Evolutionary conservation across 495 filamentous ascomycete species (phyloP), one percentile per base, ranked within the genome.

Genomic region (Tuber umbilicatum): DNA sequence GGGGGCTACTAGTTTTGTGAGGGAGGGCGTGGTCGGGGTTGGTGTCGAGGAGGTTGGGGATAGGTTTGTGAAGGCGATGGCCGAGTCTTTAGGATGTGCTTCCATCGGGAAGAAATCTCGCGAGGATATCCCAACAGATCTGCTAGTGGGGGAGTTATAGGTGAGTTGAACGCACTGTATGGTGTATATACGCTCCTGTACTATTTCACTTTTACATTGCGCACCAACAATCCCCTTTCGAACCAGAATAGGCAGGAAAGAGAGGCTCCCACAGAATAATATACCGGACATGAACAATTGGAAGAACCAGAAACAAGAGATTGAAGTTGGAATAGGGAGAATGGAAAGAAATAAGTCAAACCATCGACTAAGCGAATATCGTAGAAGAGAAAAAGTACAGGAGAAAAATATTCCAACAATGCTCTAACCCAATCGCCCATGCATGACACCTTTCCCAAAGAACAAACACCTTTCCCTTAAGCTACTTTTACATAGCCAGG

Each of bases 1-100:
- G 84, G 85, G 86, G 76, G 90, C 91, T 55, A 97, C 94, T 41
- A 93, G 87, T 83, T 86, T 96, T 55, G 71, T 72, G 47, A 73
- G 41, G 73, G 72, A 79, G 71, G 80, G 79, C 7, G 81, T 76
- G 40, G 37, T 69, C 14, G 82, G 77, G 21, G 73, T 41, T 68
- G 73, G 73, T 23, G 78, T 79, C 9, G 75, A 78, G 40, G 75
- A 75, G 68, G 81, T 83, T 31, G 81, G 71, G 14, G 72, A 41
- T 5, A 72, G 73, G 19, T 82, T 81, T 71, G 70, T 72, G 31
- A 71, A 76, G 55, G 75, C 67, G 50, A 40, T 83, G 75, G 82
- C 75, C 40, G 43, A 31, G 27, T 50, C 67, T 60, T 31, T 83
- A 69, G 79, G 81, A 27, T 79, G 77, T 64, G 55, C 55, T 35